A percentile compares a stretch with the other conserved stretches of the same genome.
phyloP scores from a whole-genome alignment of 2,329 filamentous ascomycete species.

The Paecilomyces fulvus region DNA sequence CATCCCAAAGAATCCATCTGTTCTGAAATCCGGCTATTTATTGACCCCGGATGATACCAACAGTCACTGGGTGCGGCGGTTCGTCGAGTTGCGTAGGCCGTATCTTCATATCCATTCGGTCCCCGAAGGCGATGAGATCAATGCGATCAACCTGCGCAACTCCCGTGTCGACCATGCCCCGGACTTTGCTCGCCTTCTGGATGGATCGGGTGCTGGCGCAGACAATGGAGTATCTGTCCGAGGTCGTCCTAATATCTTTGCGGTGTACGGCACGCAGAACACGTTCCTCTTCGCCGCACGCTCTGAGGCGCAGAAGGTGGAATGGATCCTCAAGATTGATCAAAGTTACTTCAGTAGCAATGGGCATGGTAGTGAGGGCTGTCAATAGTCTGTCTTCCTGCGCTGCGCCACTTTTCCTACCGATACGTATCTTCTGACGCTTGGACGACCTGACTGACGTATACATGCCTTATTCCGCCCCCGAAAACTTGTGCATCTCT shows the following conservation, averaged over 20 bases:
- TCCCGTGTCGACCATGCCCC: conserved; percentile 88
- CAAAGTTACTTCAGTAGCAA: conserved; percentile 56
- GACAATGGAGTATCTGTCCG: conserved; percentile 30
- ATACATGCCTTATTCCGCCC: neutral
- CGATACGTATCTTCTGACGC: neutral
- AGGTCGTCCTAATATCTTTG: conserved; percentile 68
- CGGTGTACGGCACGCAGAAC: conserved; percentile 87
- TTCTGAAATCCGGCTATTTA: conserved; percentile 81
- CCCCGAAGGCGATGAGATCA: conserved; percentile 80
- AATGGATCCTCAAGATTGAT: conserved; percentile 95
- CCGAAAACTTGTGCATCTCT: neutral
- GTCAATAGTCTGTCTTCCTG: neutral
- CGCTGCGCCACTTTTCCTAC: neutral
- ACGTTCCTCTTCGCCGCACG: conserved; percentile 90
- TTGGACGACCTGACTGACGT: neutral
- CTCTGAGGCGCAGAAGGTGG: conserved; percentile 84
- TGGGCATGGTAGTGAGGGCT: conserved; percentile 14
- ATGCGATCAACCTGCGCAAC: conserved; percentile 79
- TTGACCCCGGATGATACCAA: conserved; percentile 69
- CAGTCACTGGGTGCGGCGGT: conserved; percentile 81
- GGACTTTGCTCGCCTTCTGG: conserved; percentile 70
- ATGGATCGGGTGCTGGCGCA: conserved; percentile 34
- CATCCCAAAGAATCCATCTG: conserved; percentile 68
- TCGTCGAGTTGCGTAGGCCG: conserved; percentile 82
- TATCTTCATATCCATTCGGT: conserved; percentile 87